Conservation (phyloP, 1,139 yeast genomes). For the Candida anutae region DNA sequence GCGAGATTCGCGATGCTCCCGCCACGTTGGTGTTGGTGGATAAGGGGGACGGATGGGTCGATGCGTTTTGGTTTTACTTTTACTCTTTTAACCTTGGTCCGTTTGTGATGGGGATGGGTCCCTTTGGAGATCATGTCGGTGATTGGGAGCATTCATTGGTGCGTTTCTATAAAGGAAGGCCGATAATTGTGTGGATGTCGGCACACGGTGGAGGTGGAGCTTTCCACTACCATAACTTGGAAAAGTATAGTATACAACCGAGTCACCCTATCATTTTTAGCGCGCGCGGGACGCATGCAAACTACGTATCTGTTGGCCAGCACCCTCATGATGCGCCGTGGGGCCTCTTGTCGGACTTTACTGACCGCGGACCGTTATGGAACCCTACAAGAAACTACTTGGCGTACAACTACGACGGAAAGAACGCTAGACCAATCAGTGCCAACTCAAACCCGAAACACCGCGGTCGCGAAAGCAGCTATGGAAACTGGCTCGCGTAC, state of each 20-base stretch:
- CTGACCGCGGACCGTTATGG: slow-evolving; percentile 94
- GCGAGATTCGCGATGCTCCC: slow-evolving; percentile 68
- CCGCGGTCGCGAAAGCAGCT: slow-evolving; percentile 49
- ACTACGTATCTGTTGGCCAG: slow-evolving; percentile 93
- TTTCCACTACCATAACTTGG: slow-evolving; percentile 66
- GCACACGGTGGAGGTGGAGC: slow-evolving; percentile 99
- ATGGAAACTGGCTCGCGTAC: slow-evolving; percentile 73
- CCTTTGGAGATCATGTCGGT: slow-evolving; percentile 94
- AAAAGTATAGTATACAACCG: slow-evolving; percentile 47
- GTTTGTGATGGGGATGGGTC: slow-evolving; percentile 95
- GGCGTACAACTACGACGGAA: slow-evolving; percentile 73
- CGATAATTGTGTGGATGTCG: slow-evolving; percentile 94
- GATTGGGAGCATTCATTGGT: slow-evolving; percentile 97
- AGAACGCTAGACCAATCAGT: slow-evolving; percentile 30
- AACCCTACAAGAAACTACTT: slow-evolving; percentile 77
- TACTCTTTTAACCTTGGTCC: slow-evolving; percentile 94
- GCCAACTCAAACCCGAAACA: slow-evolving; percentile 35
- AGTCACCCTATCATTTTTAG: slow-evolving; percentile 71
- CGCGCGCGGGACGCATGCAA: slow-evolving; percentile 96
- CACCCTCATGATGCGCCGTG: slow-evolving; percentile 94
- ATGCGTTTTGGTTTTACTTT: slow-evolving; percentile 94
- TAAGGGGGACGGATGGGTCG: slow-evolving; percentile 88
- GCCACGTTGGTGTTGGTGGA: slow-evolving; percentile 78
- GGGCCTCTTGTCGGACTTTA: slow-evolving; percentile 82
- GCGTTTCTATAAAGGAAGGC: slow-evolving; percentile 72